Conservation (phyloP, 1,139 yeast genomes). For the Diutina rugosa region DNA sequence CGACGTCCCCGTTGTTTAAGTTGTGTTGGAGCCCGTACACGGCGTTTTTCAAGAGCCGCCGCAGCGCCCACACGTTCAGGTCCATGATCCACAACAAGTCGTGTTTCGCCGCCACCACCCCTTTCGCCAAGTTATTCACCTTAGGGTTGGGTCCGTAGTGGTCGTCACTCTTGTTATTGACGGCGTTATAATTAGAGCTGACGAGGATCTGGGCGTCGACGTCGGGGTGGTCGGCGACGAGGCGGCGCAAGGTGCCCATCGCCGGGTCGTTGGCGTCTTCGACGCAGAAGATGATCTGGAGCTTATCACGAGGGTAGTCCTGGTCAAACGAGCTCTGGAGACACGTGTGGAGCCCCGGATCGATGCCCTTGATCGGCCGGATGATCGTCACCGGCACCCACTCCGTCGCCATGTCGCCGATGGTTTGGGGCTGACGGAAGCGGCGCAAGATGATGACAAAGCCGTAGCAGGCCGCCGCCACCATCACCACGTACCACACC, state of each 20-base stretch:
- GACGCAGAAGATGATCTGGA: constrained; percentile 69
- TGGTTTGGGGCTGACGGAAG: constrained; percentile 14
- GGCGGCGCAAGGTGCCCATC: constrained; percentile 36
- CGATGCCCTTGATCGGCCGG: constrained; percentile 78
- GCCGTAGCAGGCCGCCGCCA: constrained; percentile 32
- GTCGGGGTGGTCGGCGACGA: constrained; percentile 42
- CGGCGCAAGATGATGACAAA: constrained; percentile 29
- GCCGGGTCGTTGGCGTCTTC: constrained; percentile 56
- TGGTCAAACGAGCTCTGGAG: constrained; percentile 59
- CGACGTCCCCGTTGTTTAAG: constrained; percentile 28
- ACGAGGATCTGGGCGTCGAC: constrained; percentile 49
- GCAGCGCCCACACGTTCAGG: constrained; percentile 71
- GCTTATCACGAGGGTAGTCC: constrained; percentile 41
- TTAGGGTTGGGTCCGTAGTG: constrained; percentile 83
- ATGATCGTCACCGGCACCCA: constrained; percentile 66
- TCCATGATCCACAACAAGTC: constrained; percentile 85
- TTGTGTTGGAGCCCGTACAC: background rate
- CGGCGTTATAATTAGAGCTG: constrained; percentile 39
- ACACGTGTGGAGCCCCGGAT: constrained; percentile 60
- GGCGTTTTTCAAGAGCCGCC: constrained; percentile 55
- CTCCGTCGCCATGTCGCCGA: constrained; percentile 6
- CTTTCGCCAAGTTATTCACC: constrained; percentile 74
- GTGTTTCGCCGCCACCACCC: constrained; percentile 51
- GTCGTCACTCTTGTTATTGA: constrained; percentile 39
- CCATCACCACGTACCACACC: constrained; percentile 32